phyloP scores from a whole-genome alignment of 768 basidiomycete species.

The Dacryopinax primogenitus region DNA sequence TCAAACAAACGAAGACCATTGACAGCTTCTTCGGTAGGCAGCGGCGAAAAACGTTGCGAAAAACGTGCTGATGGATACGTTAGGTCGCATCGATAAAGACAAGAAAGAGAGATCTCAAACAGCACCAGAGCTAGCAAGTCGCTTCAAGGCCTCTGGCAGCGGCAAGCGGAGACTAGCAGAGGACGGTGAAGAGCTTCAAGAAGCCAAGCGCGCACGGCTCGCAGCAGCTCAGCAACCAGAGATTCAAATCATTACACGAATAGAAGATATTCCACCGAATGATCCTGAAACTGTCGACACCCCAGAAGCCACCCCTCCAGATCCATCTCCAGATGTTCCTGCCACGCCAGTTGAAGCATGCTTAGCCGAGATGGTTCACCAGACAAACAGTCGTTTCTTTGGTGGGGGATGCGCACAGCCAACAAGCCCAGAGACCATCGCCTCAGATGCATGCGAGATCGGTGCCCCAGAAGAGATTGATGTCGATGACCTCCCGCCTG shows the following conservation, averaged over 20 bases:
- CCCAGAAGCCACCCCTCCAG: not conserved
- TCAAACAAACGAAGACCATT: not conserved
- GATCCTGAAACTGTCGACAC: not conserved
- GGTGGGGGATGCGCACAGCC: not conserved
- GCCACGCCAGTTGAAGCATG: not conserved
- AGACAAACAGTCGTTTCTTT: not conserved
- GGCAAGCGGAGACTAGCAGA: slow-evolving; percentile 3
- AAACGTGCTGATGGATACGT: not conserved
- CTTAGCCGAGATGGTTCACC: not conserved
- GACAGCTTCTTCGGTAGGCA: not conserved
- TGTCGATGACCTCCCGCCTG: not conserved
- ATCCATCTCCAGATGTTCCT: not conserved
- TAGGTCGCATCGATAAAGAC: not conserved
- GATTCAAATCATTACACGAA: not conserved
- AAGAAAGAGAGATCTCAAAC: not conserved
- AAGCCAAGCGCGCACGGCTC: not conserved
- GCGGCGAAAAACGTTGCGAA: no score
- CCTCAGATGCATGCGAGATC: not conserved
- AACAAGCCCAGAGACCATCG: not conserved
- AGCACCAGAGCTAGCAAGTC: not conserved
- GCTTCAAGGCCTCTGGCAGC: not conserved
- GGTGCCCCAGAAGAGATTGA: not conserved
- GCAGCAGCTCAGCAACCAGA: not conserved
- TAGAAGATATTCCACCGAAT: not conserved
- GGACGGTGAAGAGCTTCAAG: not conserved